Evolutionary conservation across 306 rosid genomes (phyloP), one percentile per base, ranked within the genome.

Genomic region (Fragaria iinumae): DNA sequence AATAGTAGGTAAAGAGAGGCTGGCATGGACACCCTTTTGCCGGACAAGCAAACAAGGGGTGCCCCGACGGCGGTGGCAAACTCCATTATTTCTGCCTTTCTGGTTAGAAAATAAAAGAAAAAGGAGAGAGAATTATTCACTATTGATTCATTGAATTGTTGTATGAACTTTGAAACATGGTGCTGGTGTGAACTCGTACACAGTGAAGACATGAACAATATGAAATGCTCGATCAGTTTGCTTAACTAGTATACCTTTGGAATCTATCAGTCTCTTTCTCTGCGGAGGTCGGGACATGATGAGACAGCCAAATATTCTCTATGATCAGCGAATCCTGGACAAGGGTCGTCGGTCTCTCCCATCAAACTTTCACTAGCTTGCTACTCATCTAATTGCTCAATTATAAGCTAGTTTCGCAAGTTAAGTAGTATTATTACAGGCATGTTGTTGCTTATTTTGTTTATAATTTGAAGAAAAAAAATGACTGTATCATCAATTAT

Each of bases 11-110:
- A 48, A 56, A 77, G 77, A 29, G 41, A 48, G 81, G 81, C 76
- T 72, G 83, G 82, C 59, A 32, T 81, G 84, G 81, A 79, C 64
- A 77, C 71, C 84, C 76, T 71, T 85, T 85, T 72, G 17, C 74
- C 43, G 76, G 88, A 85, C 93, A 89, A 80, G 45, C 55, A 81
- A 83, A 82, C 86, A 78, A 78, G 85, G 86, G 75, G 64, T 44
- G 77, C 75, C 77, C 74, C 72, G 27, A 67, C 72, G 75, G 73
- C 84, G 52, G 67, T 77, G 76, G 77, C 77, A 78, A 84, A 25
- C 47, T 18, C 73, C 77, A 76, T 38, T 64, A 41, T 79, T 77
- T 16, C 29, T 27, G 29, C 29, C 29, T 27, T 27, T 27, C 66
- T 69, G 50, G 77, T 57, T 8, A 27, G 47, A 76, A 53, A 82